phyloP scores from a whole-genome alignment of 495 filamentous ascomycete genomes.

The Podospora tetraspora region DNA sequence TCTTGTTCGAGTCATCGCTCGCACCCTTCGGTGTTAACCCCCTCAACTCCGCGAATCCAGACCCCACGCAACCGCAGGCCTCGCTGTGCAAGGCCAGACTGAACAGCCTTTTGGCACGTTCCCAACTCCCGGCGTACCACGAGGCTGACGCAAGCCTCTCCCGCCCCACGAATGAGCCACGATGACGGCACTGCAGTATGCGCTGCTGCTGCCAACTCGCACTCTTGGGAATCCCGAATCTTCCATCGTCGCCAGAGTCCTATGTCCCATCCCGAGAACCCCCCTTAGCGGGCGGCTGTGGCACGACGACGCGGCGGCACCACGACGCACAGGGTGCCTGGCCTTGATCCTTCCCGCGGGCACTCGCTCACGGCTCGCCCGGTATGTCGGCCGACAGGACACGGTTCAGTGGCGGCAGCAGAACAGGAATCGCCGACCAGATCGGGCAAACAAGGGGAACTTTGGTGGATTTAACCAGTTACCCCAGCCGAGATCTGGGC shows the following conservation, averaged over 20 bases:
- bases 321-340: not conserved
- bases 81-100: not conserved
- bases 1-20: not conserved
- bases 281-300: not conserved
- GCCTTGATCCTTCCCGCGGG: not conserved
- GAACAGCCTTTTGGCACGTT: not conserved
- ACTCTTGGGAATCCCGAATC: not conserved
- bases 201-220: not conserved
- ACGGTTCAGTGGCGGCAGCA: not conserved
- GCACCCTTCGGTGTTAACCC: not conserved
- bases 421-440: not conserved
- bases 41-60: not conserved
- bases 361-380: not conserved
- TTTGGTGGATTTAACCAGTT: constrained; percentile 6
- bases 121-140: constrained; percentile 6
- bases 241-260: not conserved
- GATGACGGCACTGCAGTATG: not conserved
- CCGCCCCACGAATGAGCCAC: constrained; percentile 1
- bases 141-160: constrained; percentile 3
- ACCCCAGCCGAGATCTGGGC: constrained; percentile 9
- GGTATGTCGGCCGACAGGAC: not conserved
- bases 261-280: not conserved
- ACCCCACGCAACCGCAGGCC: not conserved
- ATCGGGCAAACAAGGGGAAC: constrained; percentile 1
- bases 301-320: not conserved